These are phyloP conservation scores for Quercus ilex DNA, from an alignment of 306 rosid species.

Conservation along the genomic window DNA sequence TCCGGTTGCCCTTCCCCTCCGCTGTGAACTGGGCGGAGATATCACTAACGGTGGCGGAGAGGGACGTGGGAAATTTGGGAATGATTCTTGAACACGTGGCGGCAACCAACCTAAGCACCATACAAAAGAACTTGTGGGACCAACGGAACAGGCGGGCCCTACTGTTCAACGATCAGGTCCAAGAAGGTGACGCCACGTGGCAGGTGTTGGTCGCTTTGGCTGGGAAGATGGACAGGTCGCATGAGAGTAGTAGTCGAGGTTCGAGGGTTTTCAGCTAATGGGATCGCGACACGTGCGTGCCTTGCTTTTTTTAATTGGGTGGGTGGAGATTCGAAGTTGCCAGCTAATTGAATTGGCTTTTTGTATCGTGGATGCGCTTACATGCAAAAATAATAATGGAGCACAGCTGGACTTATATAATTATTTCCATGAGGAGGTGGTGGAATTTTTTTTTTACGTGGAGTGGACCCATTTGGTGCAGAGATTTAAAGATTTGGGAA, in stretches of 20 bases:
- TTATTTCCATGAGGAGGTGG: neutral
- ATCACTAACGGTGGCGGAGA: slow-evolving; percentile 76
- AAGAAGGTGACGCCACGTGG: slow-evolving; percentile 98
- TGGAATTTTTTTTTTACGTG: neutral
- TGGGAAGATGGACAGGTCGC: slow-evolving; percentile 49
- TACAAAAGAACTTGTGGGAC: slow-evolving; percentile 73
- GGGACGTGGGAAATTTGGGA: slow-evolving; percentile 61
- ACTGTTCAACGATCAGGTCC: slow-evolving; percentile 41
- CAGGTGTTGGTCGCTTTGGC: slow-evolving; percentile 47
- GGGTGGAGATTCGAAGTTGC: neutral
- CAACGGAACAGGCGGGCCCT: slow-evolving; percentile 52
- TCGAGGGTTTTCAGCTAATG: slow-evolving; percentile 45
- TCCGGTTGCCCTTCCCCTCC: slow-evolving; percentile 60
- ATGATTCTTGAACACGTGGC: slow-evolving; percentile 72
- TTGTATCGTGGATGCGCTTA: slow-evolving; percentile 1
- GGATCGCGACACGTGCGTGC: slow-evolving; percentile 22
- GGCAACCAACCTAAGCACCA: slow-evolving; percentile 57
- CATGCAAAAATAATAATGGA: slow-evolving; percentile 13
- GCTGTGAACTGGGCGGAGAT: slow-evolving; percentile 76
- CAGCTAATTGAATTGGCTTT: neutral
- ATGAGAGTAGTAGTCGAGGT: slow-evolving; percentile 4
- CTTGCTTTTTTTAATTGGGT: neutral
- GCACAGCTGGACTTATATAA: slow-evolving; percentile 44
- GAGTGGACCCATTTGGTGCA: slow-evolving; percentile 10
- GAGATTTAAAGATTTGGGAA: neutral